phyloP scores from a whole-genome alignment of 805 yeast species.

The Metahyphopichia silvanorum region DNA sequence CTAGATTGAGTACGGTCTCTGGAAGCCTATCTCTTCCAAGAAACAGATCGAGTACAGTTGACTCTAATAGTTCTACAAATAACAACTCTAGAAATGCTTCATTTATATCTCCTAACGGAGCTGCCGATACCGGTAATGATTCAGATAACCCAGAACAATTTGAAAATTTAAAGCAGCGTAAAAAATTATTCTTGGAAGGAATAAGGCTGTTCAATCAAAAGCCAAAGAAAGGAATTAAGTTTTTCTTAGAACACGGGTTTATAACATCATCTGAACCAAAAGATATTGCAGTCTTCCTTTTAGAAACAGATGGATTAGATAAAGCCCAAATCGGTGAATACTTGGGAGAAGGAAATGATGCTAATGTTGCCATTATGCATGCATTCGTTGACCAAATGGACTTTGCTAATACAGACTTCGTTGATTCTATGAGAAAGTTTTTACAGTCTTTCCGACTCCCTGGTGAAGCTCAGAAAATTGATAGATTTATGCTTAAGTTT shows the following conservation, averaged over 20 bases:
- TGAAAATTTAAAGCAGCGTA: constrained; percentile 78
- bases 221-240: constrained; percentile 75
- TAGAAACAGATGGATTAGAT: constrained; percentile 72
- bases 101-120: constrained; percentile 20
- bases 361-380: constrained; percentile 82
- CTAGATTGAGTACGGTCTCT: constrained; percentile 1
- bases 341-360: constrained; percentile 83
- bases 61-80: constrained; percentile 22
- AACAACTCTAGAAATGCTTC: constrained; percentile 24
- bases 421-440: constrained; percentile 80
- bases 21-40: constrained; percentile 15
- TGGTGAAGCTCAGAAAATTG: constrained; percentile 98
- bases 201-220: constrained; percentile 77
- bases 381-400: constrained; percentile 88
- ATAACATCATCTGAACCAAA: constrained; percentile 57
- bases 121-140: constrained; percentile 20
- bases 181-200: constrained; percentile 77
- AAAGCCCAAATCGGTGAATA: constrained; percentile 86
- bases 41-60: constrained; percentile 26
- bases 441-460: constrained; percentile 90
- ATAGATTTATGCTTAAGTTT: constrained; percentile 93
- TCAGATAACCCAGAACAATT: constrained; percentile 79
- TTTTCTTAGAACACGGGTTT: constrained; percentile 61
- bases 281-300: constrained; percentile 71
- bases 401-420: constrained; percentile 64